A percentile compares a stretch with the other conserved stretches of the same genome.
phyloP scores from a whole-genome alignment of 345 rosid genomes.

The Clausena lansium region DNA sequence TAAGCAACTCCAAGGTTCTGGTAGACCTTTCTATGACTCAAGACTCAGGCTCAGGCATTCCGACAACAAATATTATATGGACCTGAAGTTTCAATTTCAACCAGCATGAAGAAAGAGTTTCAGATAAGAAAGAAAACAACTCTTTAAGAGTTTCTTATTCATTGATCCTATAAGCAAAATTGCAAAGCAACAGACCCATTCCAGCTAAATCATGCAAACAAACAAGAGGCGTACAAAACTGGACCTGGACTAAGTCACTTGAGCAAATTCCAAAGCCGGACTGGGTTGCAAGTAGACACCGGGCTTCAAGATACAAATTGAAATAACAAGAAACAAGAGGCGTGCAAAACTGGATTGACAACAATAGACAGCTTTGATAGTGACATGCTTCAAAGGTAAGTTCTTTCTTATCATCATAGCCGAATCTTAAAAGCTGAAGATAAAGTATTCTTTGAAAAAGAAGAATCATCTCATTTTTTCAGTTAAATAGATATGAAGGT shows the following conservation, averaged over 20 bases:
- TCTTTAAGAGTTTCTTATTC: neutral
- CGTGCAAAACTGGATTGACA: neutral
- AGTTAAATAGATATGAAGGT: neutral
- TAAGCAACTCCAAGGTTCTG: neutral
- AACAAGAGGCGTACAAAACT: neutral
- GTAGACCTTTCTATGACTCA: too few species aligned
- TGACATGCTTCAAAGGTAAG: neutral
- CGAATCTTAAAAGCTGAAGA: neutral
- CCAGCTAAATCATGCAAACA: neutral
- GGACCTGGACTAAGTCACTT: neutral
- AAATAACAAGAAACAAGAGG: too few species aligned
- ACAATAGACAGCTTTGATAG: neutral
- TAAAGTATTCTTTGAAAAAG: too few species aligned
- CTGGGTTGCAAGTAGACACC: neutral
- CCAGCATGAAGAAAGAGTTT: neutral
- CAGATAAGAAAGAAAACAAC: neutral
- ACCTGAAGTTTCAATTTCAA: neutral
- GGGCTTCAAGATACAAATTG: neutral
- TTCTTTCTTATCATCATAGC: neutral
- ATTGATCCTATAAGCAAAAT: neutral
- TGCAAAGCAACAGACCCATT: neutral
- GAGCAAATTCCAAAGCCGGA: neutral
- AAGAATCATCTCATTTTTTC: too few species aligned
- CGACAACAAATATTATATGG: neutral
- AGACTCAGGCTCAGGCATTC: neutral